These are phyloP conservation scores for Calonectria crousiana DNA, from an alignment of 2,329 filamentous ascomycete genomes.

Conservation along the genomic window DNA sequence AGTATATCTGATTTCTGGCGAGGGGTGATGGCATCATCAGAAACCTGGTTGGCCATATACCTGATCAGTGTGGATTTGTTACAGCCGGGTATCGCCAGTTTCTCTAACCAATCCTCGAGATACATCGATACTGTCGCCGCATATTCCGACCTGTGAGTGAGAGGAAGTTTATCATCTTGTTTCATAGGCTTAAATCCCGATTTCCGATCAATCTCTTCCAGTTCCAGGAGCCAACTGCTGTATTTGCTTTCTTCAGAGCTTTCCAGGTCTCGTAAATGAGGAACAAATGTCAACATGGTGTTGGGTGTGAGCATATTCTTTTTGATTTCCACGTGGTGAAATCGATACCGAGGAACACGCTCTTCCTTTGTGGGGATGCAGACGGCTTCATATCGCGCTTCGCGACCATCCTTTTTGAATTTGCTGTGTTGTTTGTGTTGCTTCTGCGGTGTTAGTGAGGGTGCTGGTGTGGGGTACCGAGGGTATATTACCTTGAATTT, in stretches of 20 bases:
- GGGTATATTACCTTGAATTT: slow-evolving; percentile 61
- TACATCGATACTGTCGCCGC: slow-evolving; percentile 65
- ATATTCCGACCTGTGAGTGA: slow-evolving; percentile 64
- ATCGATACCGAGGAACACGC: slow-evolving; percentile 69
- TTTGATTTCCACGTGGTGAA: slow-evolving; percentile 70
- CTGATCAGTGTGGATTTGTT: slow-evolving; percentile 65
- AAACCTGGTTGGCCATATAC: slow-evolving; percentile 63
- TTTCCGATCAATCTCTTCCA: slow-evolving; percentile 69
- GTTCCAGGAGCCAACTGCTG: slow-evolving; percentile 67
- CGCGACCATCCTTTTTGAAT: slow-evolving; percentile 59
- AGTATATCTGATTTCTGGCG: slow-evolving; percentile 67
- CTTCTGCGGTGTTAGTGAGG: slow-evolving; percentile 34
- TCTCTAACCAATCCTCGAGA: slow-evolving; percentile 65
- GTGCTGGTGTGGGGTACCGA: neutral
- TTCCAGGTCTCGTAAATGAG: slow-evolving; percentile 69
- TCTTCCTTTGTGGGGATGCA: slow-evolving; percentile 63
- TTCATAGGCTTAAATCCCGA: slow-evolving; percentile 69
- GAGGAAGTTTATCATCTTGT: slow-evolving; percentile 62
- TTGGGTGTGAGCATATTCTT: slow-evolving; percentile 72
- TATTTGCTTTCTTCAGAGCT: slow-evolving; percentile 68
- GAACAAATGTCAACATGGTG: slow-evolving; percentile 71
- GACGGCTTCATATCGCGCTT: slow-evolving; percentile 55
- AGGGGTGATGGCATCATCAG: slow-evolving; percentile 62
- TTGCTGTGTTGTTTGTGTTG: slow-evolving; percentile 56
- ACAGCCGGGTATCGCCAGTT: slow-evolving; percentile 63